Conservation (phyloP, 495 filamentous ascomycete species). For the Penicillium ochrochloron region DNA sequence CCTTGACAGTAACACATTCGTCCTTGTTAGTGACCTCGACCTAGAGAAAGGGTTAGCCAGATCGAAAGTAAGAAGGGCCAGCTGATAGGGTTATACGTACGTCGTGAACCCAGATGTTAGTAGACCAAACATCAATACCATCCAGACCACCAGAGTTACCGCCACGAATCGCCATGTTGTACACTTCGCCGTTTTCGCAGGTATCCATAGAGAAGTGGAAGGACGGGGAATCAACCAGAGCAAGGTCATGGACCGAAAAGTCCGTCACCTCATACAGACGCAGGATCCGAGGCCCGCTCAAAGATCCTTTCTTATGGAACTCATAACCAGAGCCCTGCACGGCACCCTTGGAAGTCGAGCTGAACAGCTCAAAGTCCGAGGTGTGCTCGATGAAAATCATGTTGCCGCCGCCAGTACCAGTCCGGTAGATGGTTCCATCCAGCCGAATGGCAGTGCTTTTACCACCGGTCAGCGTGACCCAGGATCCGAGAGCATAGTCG, state of each 20-base stretch:
- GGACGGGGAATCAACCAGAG: constrained; percentile 55
- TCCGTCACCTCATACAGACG: constrained; percentile 45
- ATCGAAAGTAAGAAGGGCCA: background rate
- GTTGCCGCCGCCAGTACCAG: constrained; percentile 50
- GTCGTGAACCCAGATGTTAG: constrained; percentile 59
- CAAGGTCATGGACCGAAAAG: constrained; percentile 57
- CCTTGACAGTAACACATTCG: constrained; percentile 59
- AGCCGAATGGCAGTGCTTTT: constrained; percentile 49
- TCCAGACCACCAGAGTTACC: constrained; percentile 53
- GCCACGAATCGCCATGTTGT: constrained; percentile 59
- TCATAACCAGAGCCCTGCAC: constrained; percentile 58
- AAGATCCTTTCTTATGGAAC: constrained; percentile 34
- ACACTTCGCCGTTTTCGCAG: constrained; percentile 52
- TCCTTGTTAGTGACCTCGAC: constrained; percentile 60
- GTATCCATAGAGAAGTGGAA: constrained; percentile 57
- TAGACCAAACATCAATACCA: constrained; percentile 56
- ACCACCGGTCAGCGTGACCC: constrained; percentile 45
- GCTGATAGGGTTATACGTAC: constrained; percentile 27
- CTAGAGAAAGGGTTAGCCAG: constrained; percentile 32
- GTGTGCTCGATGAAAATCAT: constrained; percentile 55
- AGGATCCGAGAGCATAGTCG: constrained; percentile 39
- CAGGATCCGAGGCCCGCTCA: constrained; percentile 41
- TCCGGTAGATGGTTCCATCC: constrained; percentile 55
- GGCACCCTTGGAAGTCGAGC: constrained; percentile 50
- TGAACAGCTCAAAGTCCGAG: constrained; percentile 57